Evolutionary conservation across 2,329 filamentous ascomycete genomes (phyloP).

Genomic region (Aspergillus brasiliensis): DNA sequence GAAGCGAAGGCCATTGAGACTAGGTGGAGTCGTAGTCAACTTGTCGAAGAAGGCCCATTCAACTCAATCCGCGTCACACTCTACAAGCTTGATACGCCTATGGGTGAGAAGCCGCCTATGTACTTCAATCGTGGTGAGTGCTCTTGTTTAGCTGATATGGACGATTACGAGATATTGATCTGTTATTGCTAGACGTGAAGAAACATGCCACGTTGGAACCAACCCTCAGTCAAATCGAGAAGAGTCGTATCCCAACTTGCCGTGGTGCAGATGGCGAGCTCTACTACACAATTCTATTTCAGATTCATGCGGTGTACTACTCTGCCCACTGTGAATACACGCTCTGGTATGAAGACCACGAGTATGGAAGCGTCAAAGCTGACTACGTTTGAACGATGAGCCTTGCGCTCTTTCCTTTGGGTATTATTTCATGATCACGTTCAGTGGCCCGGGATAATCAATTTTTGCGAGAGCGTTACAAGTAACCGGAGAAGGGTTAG

Average conservation of each 20-base stretch:
- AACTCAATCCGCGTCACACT: background rate
- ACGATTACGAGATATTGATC: background rate
- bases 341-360: slow-evolving; percentile 20
- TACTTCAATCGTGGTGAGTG: slow-evolving; percentile 20
- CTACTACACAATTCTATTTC: slow-evolving; percentile 18
- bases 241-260: slow-evolving; percentile 8
- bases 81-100: slow-evolving; percentile 13
- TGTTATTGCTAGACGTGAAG: slow-evolving; percentile 17
- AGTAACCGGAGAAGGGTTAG: background rate
- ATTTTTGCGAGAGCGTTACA: no score
- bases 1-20: slow-evolving; percentile 16
- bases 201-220: slow-evolving; percentile 20
- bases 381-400: slow-evolving; percentile 20
- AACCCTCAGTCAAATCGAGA: slow-evolving; percentile 16
- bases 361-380: slow-evolving; percentile 22
- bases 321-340: slow-evolving; percentile 26
- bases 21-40: background rate
- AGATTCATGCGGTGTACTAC: slow-evolving; percentile 23
- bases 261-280: slow-evolving; percentile 11
- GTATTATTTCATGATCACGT: background rate
- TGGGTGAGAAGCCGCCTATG: background rate
- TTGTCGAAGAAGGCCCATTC: background rate
- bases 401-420: background rate
- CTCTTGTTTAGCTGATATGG: background rate
- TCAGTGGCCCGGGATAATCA: background rate